Base-by-base conservation (phyloP, 352 stramenopile species). In the Globisporangium recalcitrans region DNA sequence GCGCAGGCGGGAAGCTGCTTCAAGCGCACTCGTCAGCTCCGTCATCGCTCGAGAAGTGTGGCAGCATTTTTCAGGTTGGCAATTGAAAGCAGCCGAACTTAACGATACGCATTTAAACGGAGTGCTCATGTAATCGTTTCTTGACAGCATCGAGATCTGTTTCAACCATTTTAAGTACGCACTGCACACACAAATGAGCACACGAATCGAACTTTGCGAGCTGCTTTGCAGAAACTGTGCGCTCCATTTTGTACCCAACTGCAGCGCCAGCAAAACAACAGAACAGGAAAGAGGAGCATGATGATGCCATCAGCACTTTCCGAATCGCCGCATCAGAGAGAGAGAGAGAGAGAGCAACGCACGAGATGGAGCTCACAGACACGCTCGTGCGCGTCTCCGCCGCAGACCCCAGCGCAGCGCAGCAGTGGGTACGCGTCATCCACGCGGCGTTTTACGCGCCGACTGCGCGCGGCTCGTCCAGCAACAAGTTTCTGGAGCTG, bases 401-500 rank as follows among this genome's bases (percentile, higher is more conserved):
- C 7, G 36, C 47, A 32, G 46, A 49, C 6, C 10, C n/a, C 6
- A 62, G 31, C 60, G 32, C 34, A 0, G 44, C 48, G 29, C 52
- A 61, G 31, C 59, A 68, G 22, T 80, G 73, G 73, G 51, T 57
- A 2, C 27, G 51, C 16, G 38, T 49, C n/a, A 62, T 80, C 10
- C 70, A 80, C 63, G 19, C 9, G 0, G 60, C 65, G 2, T 80
- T 80, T 31, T 80, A 80, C 65, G 34, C 57, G 5, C 47, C 57
- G 27, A 59, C 62, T 11, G 22, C 55, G 26, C 65, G 65, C 10
- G 59, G 63, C 31, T 56, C 65, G 7, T 27, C 32, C 1, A 21
- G 29, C 60, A 85, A 73, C 74, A 89, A 80, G 62, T 87, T 87
- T 60, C 57, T 81, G 13, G 68, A 75, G 32, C 55, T 87, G 29